A percentile compares a stretch with the other conserved stretches of the same genome.
Evolutionary conservation across 73 alveolate species (phyloP).

Genomic region (Tetrahymena elliotti): DNA sequence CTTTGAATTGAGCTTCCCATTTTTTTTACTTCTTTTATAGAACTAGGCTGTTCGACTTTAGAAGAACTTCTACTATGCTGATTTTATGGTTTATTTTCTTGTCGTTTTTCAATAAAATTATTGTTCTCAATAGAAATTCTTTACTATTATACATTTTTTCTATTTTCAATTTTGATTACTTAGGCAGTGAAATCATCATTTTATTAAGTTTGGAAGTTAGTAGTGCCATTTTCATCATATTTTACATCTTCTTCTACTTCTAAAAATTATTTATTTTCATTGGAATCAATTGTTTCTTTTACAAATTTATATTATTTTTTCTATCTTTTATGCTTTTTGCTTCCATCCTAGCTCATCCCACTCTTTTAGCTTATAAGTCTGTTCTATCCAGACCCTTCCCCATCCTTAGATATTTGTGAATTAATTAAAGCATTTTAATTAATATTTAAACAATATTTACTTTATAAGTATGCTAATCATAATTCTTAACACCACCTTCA

Average conservation of each 20-base stretch:
- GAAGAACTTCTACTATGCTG: not conserved
- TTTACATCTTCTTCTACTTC: not conserved
- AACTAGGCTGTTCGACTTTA: not conserved
- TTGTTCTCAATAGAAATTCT: not conserved
- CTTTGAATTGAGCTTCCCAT: not conserved
- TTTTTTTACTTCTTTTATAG: not conserved
- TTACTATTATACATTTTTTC: no score
- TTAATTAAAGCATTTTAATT: no score
- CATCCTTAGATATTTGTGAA: not conserved
- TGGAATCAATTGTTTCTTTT: not conserved
- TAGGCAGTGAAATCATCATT: not conserved
- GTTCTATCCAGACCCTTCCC: not conserved
- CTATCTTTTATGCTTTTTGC: not conserved
- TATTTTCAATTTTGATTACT: not conserved
- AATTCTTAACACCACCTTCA: not conserved
- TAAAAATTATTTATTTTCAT: not conserved
- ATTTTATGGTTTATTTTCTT: not conserved
- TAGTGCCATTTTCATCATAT: not conserved
- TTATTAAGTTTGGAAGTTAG: not conserved
- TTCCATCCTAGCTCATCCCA: not conserved
- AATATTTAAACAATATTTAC: no score
- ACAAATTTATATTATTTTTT: not conserved
- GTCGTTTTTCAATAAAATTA: not conserved
- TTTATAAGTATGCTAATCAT: not conserved
- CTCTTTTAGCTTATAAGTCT: not conserved